These are phyloP conservation scores for Kuraishia piskuri DNA, from an alignment of 805 yeast species.

Conservation along the genomic window DNA sequence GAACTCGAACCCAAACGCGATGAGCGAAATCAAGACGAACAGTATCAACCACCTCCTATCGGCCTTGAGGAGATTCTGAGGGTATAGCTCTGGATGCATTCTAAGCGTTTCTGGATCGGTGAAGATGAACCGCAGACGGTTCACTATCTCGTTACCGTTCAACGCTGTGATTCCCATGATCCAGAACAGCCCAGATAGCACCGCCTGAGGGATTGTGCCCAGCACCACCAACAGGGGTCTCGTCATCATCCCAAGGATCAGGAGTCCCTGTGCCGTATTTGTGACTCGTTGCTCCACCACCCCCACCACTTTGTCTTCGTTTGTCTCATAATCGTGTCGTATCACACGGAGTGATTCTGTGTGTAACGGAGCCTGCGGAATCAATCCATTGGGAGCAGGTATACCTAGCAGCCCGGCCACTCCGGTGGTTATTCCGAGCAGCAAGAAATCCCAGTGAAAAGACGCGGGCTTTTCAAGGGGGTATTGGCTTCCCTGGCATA, in stretches of 20 bases:
- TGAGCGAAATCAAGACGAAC: constrained; percentile 48
- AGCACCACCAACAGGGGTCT: constrained; percentile 77
- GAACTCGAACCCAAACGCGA: constrained; percentile 74
- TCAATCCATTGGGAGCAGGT: constrained; percentile 94
- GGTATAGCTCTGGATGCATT: constrained; percentile 8
- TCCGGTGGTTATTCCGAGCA: constrained; percentile 83
- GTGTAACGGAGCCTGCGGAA: constrained; percentile 96
- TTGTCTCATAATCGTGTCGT: constrained; percentile 25
- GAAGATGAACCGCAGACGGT: constrained; percentile 52
- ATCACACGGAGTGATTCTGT: constrained; percentile 67
- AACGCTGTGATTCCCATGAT: constrained; percentile 86
- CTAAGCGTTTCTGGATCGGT: constrained; percentile 38
- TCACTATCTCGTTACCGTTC: constrained; percentile 54
- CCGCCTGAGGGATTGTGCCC: constrained; percentile 86
- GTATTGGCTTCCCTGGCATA: constrained; percentile 79
- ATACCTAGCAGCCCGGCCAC: constrained; percentile 80
- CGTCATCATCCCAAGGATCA: constrained; percentile 83
- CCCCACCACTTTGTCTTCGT: constrained; percentile 25
- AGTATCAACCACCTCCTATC: constrained; percentile 40
- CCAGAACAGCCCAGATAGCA: constrained; percentile 85
- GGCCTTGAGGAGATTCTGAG: constrained; percentile 18
- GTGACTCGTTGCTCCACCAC: constrained; percentile 89
- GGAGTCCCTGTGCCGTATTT: constrained; percentile 75
- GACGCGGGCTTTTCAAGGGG: constrained; percentile 81
- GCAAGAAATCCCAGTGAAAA: constrained; percentile 86